Evolutionary conservation across 2,329 filamentous ascomycete species (phyloP).

Genomic region (Diaporthe longicolla): DNA sequence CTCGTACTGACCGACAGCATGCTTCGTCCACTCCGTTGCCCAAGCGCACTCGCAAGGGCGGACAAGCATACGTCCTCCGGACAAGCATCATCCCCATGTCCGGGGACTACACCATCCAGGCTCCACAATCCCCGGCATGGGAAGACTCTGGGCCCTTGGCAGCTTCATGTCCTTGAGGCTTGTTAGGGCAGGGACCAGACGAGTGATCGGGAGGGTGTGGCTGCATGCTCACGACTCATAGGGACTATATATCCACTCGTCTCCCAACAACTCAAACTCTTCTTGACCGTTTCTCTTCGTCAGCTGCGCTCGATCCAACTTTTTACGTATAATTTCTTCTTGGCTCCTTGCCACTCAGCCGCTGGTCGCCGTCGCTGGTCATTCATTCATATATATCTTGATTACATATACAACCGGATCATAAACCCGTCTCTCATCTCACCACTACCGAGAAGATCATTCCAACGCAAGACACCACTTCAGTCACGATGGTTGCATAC

Average conservation of each 20-base stretch:
- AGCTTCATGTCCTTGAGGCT: constrained; percentile 30
- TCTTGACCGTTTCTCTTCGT: constrained; percentile 35
- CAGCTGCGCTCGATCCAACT: constrained; percentile 55
- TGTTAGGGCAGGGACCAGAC: constrained; percentile 34
- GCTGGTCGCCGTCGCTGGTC: constrained; percentile 52
- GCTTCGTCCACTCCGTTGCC: neutral
- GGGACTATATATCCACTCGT: constrained; percentile 51
- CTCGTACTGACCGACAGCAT: constrained; percentile 2
- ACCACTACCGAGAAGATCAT: constrained; percentile 16
- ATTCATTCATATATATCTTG: constrained; percentile 42
- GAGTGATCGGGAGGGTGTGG: constrained; percentile 4
- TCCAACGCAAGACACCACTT: constrained; percentile 24
- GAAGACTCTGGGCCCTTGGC: constrained; percentile 38
- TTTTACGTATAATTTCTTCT: constrained; percentile 46
- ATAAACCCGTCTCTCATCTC: constrained; percentile 8
- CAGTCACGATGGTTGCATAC: constrained; percentile 55
- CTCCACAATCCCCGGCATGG: constrained; percentile 29
- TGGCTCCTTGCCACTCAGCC: constrained; percentile 51
- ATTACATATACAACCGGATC: constrained; percentile 45
- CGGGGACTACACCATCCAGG: constrained; percentile 20
- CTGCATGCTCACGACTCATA: constrained; percentile 36
- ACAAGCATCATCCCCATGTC: constrained; percentile 37
- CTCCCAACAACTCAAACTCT: constrained; percentile 32
- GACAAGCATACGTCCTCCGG: constrained; percentile 20
- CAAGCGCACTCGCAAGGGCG: constrained; percentile 14